Conservation (phyloP, 2,329 filamentous ascomycete species). For the Teratosphaeria viscida region DNA sequence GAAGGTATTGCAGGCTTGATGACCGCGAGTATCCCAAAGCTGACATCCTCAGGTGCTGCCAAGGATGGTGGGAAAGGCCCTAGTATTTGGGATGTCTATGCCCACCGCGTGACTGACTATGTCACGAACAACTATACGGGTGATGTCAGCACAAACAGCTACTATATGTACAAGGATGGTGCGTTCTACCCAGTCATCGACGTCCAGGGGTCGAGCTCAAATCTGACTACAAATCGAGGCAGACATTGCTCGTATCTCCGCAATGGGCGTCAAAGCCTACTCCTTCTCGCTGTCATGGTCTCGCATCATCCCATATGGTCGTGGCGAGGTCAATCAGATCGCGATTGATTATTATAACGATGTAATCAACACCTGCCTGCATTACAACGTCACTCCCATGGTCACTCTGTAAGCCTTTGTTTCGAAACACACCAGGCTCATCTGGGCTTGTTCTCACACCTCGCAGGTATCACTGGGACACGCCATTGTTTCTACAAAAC, state of each 20-base stretch:
- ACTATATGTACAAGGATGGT: conserved; percentile 6
- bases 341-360: conserved; percentile 40
- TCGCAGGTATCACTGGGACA: conserved; percentile 32
- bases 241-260: conserved; percentile 24
- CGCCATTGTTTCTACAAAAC: conserved; percentile 20
- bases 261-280: conserved; percentile 26
- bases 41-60: background rate
- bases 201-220: background rate
- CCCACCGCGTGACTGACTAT: background rate
- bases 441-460: background rate
- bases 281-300: conserved; percentile 40
- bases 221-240: background rate
- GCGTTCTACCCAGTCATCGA: background rate
- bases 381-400: conserved; percentile 34
- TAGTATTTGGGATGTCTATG: background rate
- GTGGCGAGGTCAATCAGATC: conserved; percentile 36
- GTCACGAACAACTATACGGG: background rate
- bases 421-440: background rate
- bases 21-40: background rate
- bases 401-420: conserved; percentile 28
- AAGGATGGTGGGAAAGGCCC: background rate
- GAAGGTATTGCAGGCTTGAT: background rate
- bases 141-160: background rate
- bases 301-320: conserved; percentile 40
- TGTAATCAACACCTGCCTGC: conserved; percentile 33